Evolutionary conservation across 1,284 basidiomycete genomes (phyloP), one percentile per base, ranked within the genome.

Genomic region (Cystobasidium sp.): DNA sequence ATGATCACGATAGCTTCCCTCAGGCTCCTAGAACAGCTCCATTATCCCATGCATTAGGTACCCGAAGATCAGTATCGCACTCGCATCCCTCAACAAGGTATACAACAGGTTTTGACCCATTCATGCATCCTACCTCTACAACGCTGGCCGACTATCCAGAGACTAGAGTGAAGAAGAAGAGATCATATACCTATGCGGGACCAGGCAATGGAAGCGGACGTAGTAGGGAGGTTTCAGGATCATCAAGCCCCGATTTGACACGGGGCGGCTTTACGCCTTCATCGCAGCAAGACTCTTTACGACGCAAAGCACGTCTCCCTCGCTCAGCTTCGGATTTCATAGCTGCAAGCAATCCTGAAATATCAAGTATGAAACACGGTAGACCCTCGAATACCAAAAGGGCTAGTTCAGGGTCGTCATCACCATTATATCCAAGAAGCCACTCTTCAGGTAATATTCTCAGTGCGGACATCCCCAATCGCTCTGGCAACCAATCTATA

Each of bases 241-340:
- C 61, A 47, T 24, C 61, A 47, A 63, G 43, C 37, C 56, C 56
- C n/a, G 56, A 59, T 59, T 16, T 5, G 3, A 59, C n/a, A n/a
- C 56, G 39, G n/a, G 56, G 56, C n/a, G 56, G 56, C 9, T 9
- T n/a, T 20, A 41, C 37, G n/a, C 12, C 56, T 6, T 41, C 39
- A 59, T 59, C 56, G 1, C 56, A 59, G 39, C 56, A 59, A 16
- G 43, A 59, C 9, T 59, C 56, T 12, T 41, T 18, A 9, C 24
- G 53, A 56, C 9, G 39, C 12, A 43, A n/a, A 46, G 43, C 7
- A 22, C 61, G 47, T 24, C 44, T 63, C 12, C 61, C 61, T 22
- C 61, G 61, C 43, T 63, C 61, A 51, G 61, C 61, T 63, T 63
- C 61, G n/a, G 61, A 63, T 49, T 51, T 47, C 14, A 63, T 63